Base-by-base conservation (phyloP, 2,329 filamentous ascomycete genomes). In the Aspergillus ruber region DNA sequence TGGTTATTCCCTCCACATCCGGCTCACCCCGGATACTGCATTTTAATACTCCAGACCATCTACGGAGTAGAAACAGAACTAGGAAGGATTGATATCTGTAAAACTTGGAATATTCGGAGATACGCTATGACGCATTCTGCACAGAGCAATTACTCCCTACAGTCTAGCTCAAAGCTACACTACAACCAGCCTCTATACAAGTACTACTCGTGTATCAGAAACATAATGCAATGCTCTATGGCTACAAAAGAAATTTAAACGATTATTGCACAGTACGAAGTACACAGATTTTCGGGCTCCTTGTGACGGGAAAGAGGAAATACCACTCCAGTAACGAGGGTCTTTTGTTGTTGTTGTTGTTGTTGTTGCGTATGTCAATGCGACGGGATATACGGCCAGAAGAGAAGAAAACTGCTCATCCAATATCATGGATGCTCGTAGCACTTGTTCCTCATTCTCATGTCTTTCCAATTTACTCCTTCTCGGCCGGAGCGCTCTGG, bases 401-500 rank as follows among this genome's bases (percentile, higher is more conserved):
- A 18, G 33, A 36, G 33, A 18, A 17, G n/a, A 36, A 36, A n/a
- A 36, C 6, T 9, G n/a, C 33, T 7, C 33, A 4, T n/a, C 33
- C 33, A n/a, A 18, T 17, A 5, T 18, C 6, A 3, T 18, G 33
- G 33, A n/a, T 7, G 5, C 8, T 36, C 33, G 33, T n/a, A 36
- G 6, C 17, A 17, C 17, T 39, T 17, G 10, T 39, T 21, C 15
- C 15, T 6, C 17, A 20, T 20, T 18, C 17, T 20, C 17, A 20
- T 20, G 36, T 20, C 10, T 9, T 4, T 39, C 36, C 18, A 18
- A n/a, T 56, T 52, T 66, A 66, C 58, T 58, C 60, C 59, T 69
- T 67, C 59, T 73, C 64, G 44, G 58, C 59, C 47, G 72, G 63
- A 48, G 66, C 59, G 69, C 75, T 79, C 77, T 95, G 90, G 57